Percentiles rank a stretch among this genome's conserved stretches.
Conservation (phyloP, 2,329 filamentous ascomycete species). For the Colletotrichum sp. region DNA sequence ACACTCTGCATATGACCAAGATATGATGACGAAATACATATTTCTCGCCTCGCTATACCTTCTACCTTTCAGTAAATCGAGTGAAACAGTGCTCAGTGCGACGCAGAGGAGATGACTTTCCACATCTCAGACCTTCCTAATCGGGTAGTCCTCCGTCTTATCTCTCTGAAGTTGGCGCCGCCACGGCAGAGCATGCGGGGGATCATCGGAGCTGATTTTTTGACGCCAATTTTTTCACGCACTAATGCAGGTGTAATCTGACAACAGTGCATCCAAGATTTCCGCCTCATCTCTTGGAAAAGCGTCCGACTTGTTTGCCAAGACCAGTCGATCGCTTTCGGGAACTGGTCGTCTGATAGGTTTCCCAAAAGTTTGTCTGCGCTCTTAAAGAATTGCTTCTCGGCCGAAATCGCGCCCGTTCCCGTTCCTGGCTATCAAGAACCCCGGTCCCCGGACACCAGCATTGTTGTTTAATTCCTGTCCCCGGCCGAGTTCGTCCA, state of each 20-base stretch:
- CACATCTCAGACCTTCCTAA: conserved; percentile 2
- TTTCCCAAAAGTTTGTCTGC: neutral
- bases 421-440: neutral
- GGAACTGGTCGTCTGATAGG: neutral
- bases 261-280: neutral
- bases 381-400: neutral
- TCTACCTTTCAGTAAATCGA: neutral
- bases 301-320: neutral
- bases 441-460: neutral
- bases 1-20: neutral
- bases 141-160: conserved; percentile 6
- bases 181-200: neutral
- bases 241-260: conserved; percentile 18
- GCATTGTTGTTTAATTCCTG: neutral
- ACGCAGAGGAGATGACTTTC: neutral
- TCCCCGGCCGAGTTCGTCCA: neutral
- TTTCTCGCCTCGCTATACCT: neutral
- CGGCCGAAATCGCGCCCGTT: neutral
- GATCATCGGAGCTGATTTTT: neutral
- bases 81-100: neutral
- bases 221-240: neutral
- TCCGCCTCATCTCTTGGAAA: neutral
- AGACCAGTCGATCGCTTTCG: neutral
- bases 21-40: neutral
- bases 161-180: neutral